Evolutionary conservation across 495 filamentous ascomycete species (phyloP).

Genomic region (Pseudoneurospora amorphoporcata): DNA sequence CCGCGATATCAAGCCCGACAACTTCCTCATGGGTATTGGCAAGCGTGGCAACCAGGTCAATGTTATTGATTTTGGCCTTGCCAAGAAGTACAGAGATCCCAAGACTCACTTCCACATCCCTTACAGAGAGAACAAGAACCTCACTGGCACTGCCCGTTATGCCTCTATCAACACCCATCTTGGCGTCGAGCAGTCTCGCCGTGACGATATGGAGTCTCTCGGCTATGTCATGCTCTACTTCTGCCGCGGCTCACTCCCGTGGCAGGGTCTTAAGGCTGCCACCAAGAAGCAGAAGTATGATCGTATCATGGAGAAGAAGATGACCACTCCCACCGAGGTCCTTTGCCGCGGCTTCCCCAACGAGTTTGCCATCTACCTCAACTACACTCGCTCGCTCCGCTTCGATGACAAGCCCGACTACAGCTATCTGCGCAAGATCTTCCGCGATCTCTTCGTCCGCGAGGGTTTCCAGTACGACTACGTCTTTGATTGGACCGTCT

Average conservation of each 20-base stretch:
- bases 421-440: constrained; percentile 99
- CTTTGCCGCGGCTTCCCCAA: constrained; percentile 99
- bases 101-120: constrained; percentile 99
- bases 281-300: constrained; percentile 99
- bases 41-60: constrained; percentile 99
- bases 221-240: constrained; percentile 99
- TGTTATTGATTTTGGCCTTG: constrained; percentile 97
- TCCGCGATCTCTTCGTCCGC: constrained; percentile 98
- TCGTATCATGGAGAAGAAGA: constrained; percentile 99
- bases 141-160: constrained; percentile 98
- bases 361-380: constrained; percentile 98
- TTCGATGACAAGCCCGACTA: constrained; percentile 99
- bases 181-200: constrained; percentile 97
- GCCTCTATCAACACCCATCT: constrained; percentile 99
- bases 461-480: constrained; percentile 99
- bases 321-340: constrained; percentile 98
- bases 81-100: constrained; percentile 99
- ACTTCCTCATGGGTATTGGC: constrained; percentile 99
- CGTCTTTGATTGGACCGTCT: constrained; percentile 99
- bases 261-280: constrained; percentile 98
- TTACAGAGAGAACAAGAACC: constrained; percentile 99
- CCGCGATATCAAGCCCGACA: constrained; percentile 99
- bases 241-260: constrained; percentile 96
- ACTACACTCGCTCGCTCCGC: constrained; percentile 97
- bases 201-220: constrained; percentile 99